Conservation (phyloP, 2,329 filamentous ascomycete species). For the Alternaria sp. region DNA sequence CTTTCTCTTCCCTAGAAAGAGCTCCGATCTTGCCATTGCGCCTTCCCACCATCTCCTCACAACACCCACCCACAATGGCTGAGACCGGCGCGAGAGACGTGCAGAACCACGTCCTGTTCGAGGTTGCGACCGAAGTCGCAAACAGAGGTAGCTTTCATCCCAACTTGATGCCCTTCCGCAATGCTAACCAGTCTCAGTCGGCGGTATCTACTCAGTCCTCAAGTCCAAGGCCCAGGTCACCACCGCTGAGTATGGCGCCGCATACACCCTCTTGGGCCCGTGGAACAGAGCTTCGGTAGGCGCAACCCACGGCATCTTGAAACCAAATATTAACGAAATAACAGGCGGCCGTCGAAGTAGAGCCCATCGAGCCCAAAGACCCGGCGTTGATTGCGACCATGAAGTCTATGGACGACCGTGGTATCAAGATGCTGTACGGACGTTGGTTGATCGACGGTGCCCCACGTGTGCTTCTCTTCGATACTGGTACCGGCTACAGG, state of each 20-base stretch:
- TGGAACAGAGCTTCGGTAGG: conserved; percentile 88
- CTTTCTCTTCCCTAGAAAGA: conserved; percentile 18
- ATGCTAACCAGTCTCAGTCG: conserved; percentile 65
- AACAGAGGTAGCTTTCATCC: conserved; percentile 74
- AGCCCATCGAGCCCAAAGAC: conserved; percentile 84
- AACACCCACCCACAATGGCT: conserved; percentile 34
- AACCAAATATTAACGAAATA: conserved; percentile 26
- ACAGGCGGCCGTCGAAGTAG: conserved; percentile 95
- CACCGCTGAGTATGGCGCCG: conserved; percentile 96
- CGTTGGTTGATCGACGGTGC: conserved; percentile 98
- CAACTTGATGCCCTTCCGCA: conserved; percentile 4
- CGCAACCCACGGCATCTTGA: conserved; percentile 15
- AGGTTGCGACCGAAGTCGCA: conserved; percentile 95
- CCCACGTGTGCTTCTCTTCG: conserved; percentile 89
- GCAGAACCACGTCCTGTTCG: conserved; percentile 94
- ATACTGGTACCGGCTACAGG: conserved; percentile 90
- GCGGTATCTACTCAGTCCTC: conserved; percentile 98
- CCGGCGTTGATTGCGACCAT: conserved; percentile 83
- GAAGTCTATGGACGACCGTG: conserved; percentile 88
- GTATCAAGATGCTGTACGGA: conserved; percentile 88
- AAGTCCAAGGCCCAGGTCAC: conserved; percentile 99
- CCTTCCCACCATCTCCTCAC: conserved; percentile 2
- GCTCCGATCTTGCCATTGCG: conserved; percentile 15
- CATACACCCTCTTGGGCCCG: conserved; percentile 93
- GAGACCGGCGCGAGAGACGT: conserved; percentile 66